Percentiles rank a stretch among this genome's conserved stretches.
phyloP scores from a whole-genome alignment of 257 asterid genomes.

The Solanum pennellii region DNA sequence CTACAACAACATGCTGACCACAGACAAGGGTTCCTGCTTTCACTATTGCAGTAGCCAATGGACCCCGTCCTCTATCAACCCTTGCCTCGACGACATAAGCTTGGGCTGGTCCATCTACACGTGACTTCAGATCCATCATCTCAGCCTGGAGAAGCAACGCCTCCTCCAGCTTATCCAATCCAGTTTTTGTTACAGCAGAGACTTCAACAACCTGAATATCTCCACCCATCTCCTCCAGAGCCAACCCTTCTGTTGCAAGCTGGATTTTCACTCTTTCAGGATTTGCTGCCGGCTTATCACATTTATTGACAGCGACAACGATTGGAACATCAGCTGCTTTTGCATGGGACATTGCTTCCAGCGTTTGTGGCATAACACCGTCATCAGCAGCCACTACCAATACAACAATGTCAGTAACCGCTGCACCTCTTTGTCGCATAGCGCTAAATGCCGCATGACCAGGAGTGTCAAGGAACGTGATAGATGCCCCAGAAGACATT shows the following conservation, averaged over 20 bases:
- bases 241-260: conserved; percentile 78
- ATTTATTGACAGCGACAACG: conserved; percentile 86
- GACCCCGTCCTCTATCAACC: conserved; percentile 90
- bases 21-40: conserved; percentile 76
- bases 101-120: conserved; percentile 85
- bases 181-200: conserved; percentile 61
- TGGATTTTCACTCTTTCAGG: conserved; percentile 77
- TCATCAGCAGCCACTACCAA: conserved; percentile 98
- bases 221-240: conserved; percentile 91
- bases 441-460: conserved; percentile 99
- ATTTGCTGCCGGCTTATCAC: conserved; percentile 76
- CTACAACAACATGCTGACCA: conserved; percentile 81
- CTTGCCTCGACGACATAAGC: conserved; percentile 99
- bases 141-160: conserved; percentile 93
- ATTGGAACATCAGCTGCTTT: conserved; percentile 71
- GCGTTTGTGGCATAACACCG: conserved; percentile 97
- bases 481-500: conserved; percentile 85
- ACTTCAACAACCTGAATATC: conserved; percentile 95
- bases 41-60: conserved; percentile 89
- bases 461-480: conserved; percentile 96
- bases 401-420: conserved; percentile 87
- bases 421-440: conserved; percentile 98
- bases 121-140: conserved; percentile 82
- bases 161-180: conserved; percentile 79
- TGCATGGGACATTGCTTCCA: conserved; percentile 94